phyloP scores from a whole-genome alignment of 805 yeast genomes.

The Yamadazyma takamatsuzukensis region DNA sequence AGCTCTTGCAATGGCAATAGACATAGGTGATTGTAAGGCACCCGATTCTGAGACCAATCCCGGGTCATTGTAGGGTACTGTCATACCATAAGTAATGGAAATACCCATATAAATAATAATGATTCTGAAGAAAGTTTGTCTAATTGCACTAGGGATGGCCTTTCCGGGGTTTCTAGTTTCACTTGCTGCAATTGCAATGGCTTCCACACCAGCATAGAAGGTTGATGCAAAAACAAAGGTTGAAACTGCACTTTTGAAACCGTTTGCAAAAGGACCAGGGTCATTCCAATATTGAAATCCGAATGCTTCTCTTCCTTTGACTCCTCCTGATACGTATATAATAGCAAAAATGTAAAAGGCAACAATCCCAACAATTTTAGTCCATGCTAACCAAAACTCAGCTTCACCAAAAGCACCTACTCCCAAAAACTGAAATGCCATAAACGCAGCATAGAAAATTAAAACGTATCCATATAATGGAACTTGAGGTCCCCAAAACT shows the following conservation, averaged over 20 bases:
- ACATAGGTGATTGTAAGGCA: constrained; percentile 46
- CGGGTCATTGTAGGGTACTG: constrained; percentile 55
- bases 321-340: constrained; percentile 42
- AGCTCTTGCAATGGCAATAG: constrained; percentile 35
- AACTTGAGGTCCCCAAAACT: constrained; percentile 47
- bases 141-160: constrained; percentile 56
- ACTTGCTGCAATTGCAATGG: constrained; percentile 57
- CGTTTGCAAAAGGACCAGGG: constrained; percentile 41
- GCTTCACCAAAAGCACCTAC: constrained; percentile 56
- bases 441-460: constrained; percentile 50
- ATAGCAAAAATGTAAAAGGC: constrained; percentile 52
- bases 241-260: constrained; percentile 53
- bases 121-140: constrained; percentile 54
- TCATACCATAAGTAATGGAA: constrained; percentile 54
- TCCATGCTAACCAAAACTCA: constrained; percentile 50
- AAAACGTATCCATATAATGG: constrained; percentile 55
- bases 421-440: constrained; percentile 47
- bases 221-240: constrained; percentile 59
- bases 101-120: constrained; percentile 50
- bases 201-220: constrained; percentile 56
- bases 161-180: constrained; percentile 57
- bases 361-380: constrained; percentile 44
- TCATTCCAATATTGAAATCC: constrained; percentile 43
- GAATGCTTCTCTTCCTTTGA: constrained; percentile 32
- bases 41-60: constrained; percentile 31